phyloP scores from a whole-genome alignment of 1,139 yeast species.

The Kurtzmaniella natalensis region DNA sequence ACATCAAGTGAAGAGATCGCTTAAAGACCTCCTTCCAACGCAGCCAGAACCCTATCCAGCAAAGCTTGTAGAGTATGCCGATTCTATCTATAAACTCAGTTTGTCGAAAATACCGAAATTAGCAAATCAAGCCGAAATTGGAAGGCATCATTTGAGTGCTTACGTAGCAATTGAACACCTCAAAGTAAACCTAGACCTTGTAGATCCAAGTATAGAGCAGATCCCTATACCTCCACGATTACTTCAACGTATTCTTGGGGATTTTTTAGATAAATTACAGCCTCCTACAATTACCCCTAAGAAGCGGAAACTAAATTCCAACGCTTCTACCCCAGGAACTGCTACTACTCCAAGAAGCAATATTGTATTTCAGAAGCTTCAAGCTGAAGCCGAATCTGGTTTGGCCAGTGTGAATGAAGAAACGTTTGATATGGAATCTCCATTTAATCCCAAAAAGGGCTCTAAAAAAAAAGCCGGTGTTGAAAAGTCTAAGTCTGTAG shows the following conservation, averaged over 20 bases:
- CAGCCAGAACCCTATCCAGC: constrained; percentile 45
- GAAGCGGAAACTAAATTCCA: constrained; percentile 7
- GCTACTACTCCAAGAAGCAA: constrained; percentile 7
- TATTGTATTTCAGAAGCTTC: constrained; percentile 25
- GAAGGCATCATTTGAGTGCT: constrained; percentile 64
- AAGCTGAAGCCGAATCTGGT: constrained; percentile 8
- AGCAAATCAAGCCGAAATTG: constrained; percentile 51
- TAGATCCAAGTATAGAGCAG: constrained; percentile 42
- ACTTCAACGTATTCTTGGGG: constrained; percentile 35
- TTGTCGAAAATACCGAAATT: constrained; percentile 45
- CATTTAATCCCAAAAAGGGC: constrained; percentile 32
- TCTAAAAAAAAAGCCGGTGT: background rate
- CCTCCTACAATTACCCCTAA: constrained; percentile 7
- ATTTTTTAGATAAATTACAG: constrained; percentile 35
- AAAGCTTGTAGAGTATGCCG: constrained; percentile 44
- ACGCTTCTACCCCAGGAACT: too few relatives aligned
- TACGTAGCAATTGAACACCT: constrained; percentile 53
- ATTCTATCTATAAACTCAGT: constrained; percentile 49
- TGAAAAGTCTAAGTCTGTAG: background rate
- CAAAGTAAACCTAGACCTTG: constrained; percentile 36
- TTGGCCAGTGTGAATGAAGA: constrained; percentile 9
- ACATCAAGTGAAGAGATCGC: constrained; percentile 31
- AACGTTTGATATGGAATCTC: constrained; percentile 30
- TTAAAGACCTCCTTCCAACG: constrained; percentile 48
- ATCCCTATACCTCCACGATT: constrained; percentile 58